Percentiles rank a stretch among this genome's conserved stretches.
These are phyloP conservation scores for Termitomyces sp. DNA, from an alignment of 768 basidiomycete species.

Conservation along the genomic window DNA sequence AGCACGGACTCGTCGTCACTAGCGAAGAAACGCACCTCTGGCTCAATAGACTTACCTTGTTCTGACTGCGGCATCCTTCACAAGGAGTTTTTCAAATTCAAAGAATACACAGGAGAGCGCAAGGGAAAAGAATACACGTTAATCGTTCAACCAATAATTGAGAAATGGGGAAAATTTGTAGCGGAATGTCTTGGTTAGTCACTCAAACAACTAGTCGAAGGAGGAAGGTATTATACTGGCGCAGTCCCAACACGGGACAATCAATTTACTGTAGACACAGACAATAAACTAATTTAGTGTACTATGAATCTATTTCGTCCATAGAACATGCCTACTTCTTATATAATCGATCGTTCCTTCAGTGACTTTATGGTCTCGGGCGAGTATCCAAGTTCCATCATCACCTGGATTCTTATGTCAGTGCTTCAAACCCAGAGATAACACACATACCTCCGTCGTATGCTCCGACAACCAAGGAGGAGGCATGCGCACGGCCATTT, in stretches of 20 bases:
- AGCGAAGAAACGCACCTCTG: not conserved
- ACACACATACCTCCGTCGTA: conserved; percentile 58
- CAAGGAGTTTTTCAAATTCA: not conserved
- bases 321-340: too few relatives aligned
- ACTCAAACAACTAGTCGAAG: too few relatives aligned
- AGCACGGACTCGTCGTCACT: not conserved
- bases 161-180: not conserved
- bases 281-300: too few relatives aligned
- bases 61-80: not conserved
- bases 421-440: not conserved
- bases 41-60: not conserved
- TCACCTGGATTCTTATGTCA: conserved; percentile 10
- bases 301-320: too few relatives aligned
- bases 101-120: not conserved
- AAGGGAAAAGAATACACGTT: not conserved
- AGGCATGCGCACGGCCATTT: conserved; percentile 70
- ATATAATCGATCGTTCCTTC: conserved; percentile 16
- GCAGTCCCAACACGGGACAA: too few relatives aligned
- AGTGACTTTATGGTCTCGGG: conserved; percentile 13
- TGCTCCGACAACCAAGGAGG: conserved; percentile 89
- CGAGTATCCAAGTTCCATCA: conserved; percentile 33
- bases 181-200: too few relatives aligned
- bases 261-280: too few relatives aligned
- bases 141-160: not conserved
- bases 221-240: too few relatives aligned